Evolutionary conservation across 2,329 filamentous ascomycete species (phyloP).

Genomic region (Pseudocercospora musae): DNA sequence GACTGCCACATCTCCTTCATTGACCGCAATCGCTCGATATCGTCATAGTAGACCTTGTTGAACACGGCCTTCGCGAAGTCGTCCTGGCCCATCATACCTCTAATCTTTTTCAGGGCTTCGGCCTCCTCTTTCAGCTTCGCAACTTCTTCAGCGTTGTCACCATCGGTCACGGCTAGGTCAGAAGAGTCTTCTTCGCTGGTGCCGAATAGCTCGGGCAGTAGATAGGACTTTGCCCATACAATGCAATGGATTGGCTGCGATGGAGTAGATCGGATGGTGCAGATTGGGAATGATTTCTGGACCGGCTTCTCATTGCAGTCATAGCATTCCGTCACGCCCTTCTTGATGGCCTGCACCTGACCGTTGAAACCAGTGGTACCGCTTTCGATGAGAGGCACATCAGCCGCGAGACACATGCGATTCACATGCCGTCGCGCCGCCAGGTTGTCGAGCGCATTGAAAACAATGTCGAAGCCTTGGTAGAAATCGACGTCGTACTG

Average conservation of each 20-base stretch:
- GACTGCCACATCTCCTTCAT: slow-evolving; percentile 98
- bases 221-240: slow-evolving; percentile 96
- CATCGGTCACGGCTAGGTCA: slow-evolving; percentile 73
- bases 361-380: slow-evolving; percentile 97
- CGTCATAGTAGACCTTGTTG: slow-evolving; percentile 85
- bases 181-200: slow-evolving; percentile 80
- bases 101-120: slow-evolving; percentile 76
- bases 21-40: slow-evolving; percentile 75
- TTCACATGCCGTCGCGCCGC: slow-evolving; percentile 94
- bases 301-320: slow-evolving; percentile 88
- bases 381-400: slow-evolving; percentile 89
- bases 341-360: slow-evolving; percentile 91
- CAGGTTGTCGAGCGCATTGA: slow-evolving; percentile 95
- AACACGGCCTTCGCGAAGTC: slow-evolving; percentile 80
- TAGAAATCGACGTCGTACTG: slow-evolving; percentile 91
- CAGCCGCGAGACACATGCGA: slow-evolving; percentile 89
- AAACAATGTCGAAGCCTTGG: slow-evolving; percentile 74
- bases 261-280: slow-evolving; percentile 93
- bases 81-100: slow-evolving; percentile 72
- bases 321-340: slow-evolving; percentile 87
- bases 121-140: slow-evolving; percentile 82
- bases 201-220: slow-evolving; percentile 92
- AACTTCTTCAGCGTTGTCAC: slow-evolving; percentile 87
- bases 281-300: slow-evolving; percentile 91
- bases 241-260: slow-evolving; percentile 98